These are phyloP conservation scores for Camellia japonica DNA, from an alignment of 148 eudicot genomes.

Conservation along the genomic window DNA sequence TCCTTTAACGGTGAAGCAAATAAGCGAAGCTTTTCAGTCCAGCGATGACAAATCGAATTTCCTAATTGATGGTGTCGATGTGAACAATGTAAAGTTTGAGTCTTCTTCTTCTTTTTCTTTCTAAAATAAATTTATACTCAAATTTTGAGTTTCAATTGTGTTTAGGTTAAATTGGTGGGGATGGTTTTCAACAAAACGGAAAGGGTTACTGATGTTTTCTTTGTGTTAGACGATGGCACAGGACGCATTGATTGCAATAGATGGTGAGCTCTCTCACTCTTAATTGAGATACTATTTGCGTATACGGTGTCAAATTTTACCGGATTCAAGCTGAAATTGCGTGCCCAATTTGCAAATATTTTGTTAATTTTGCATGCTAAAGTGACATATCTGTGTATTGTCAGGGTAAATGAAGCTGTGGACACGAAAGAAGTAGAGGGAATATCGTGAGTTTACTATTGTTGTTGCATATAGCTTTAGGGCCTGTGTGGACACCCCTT, in stretches of 20 bases:
- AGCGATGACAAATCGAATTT: constrained; percentile 49
- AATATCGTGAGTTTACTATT: constrained; percentile 44
- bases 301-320: neutral
- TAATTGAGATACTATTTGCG: neutral
- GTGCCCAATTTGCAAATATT: constrained; percentile 7
- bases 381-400: constrained; percentile 21
- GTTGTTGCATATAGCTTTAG: neutral
- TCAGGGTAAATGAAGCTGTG: constrained; percentile 60
- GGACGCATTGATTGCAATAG: constrained; percentile 74
- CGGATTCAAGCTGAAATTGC: neutral
- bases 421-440: constrained; percentile 65
- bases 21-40: constrained; percentile 52
- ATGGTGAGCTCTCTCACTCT: constrained; percentile 47
- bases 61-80: constrained; percentile 67
- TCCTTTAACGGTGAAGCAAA: constrained; percentile 86
- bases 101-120: neutral
- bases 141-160: constrained; percentile 5
- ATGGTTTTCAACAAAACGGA: constrained; percentile 59
- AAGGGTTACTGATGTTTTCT: constrained; percentile 75
- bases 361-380: constrained; percentile 19
- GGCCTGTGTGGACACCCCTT: neutral
- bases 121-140: neutral
- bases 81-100: constrained; percentile 49
- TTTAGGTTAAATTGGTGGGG: constrained; percentile 85
- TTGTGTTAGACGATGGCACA: constrained; percentile 81